phyloP scores from a whole-genome alignment of 2,329 filamentous ascomycete species.

The Scytalidium sp. region DNA sequence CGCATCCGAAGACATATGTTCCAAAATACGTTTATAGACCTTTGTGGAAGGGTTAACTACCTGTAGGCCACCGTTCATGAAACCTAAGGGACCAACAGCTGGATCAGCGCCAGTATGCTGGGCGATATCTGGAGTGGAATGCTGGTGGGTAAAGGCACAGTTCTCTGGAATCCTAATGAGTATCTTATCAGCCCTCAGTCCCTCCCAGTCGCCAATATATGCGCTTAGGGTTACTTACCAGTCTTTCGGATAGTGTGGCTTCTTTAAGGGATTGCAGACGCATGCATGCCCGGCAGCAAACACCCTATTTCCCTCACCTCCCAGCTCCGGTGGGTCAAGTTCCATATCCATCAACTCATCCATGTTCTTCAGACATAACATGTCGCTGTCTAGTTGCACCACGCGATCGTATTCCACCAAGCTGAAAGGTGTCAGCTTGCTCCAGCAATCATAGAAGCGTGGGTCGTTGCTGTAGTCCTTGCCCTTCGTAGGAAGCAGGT shows the following conservation, averaged over 20 bases:
- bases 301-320: constrained; percentile 54
- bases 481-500: constrained; percentile 65
- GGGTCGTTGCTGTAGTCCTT: constrained; percentile 72
- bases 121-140: constrained; percentile 42
- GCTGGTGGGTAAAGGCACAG: constrained; percentile 58
- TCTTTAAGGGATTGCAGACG: constrained; percentile 78
- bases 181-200: constrained; percentile 1
- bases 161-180: constrained; percentile 41
- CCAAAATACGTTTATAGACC: constrained; percentile 48
- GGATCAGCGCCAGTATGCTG: constrained; percentile 44
- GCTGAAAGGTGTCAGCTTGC: constrained; percentile 77
- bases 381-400: constrained; percentile 84
- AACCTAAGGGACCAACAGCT: constrained; percentile 43
- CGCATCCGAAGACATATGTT: constrained; percentile 43
- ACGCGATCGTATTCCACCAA: constrained; percentile 75
- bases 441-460: constrained; percentile 89
- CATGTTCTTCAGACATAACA: constrained; percentile 82
- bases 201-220: not conserved
- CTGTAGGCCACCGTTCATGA: constrained; percentile 55
- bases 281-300: constrained; percentile 85
- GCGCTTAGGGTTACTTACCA: constrained; percentile 46
- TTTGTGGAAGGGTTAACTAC: constrained; percentile 50
- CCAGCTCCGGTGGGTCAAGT: constrained; percentile 56
- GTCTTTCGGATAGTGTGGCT: constrained; percentile 72
- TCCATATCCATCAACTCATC: constrained; percentile 86